Conservation (phyloP, 345 rosid species). For the Orychophragmus violaceus region DNA sequence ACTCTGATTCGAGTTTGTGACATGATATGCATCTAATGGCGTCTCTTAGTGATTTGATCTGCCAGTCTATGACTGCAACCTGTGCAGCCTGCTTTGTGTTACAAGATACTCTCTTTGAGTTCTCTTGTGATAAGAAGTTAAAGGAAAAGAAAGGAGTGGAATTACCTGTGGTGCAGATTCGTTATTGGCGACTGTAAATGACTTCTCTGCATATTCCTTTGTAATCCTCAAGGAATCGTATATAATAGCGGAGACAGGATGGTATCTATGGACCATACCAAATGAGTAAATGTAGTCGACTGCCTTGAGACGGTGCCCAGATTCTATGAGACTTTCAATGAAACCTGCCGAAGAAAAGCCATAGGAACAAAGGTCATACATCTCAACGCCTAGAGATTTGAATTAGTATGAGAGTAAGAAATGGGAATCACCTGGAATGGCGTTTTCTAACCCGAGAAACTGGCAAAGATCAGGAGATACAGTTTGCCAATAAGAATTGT, state of each 20-base stretch:
- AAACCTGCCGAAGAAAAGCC: not conserved
- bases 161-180: slow-evolving; percentile 12
- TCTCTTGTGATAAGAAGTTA: not conserved
- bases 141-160: not conserved
- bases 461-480: slow-evolving; percentile 31
- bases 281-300: slow-evolving; percentile 32
- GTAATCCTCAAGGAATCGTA: slow-evolving; percentile 29
- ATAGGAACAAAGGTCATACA: not conserved
- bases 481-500: slow-evolving; percentile 21
- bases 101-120: not conserved
- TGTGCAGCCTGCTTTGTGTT: not conserved
- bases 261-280: slow-evolving; percentile 31
- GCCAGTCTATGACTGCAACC: slow-evolving; percentile 26
- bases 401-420: not conserved
- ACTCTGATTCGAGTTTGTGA: slow-evolving; percentile 26
- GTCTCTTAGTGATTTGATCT: slow-evolving; percentile 12
- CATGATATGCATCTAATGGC: slow-evolving; percentile 12
- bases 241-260: slow-evolving; percentile 27
- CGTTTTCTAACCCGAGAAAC: slow-evolving; percentile 32
- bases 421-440: slow-evolving; percentile 10
- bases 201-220: slow-evolving; percentile 5
- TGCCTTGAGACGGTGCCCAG: slow-evolving; percentile 30
- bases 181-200: slow-evolving; percentile 1
- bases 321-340: slow-evolving; percentile 28
- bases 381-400: not conserved